Evolutionary conservation across 164 flowering plant genomes (phyloP), one percentile per base, ranked within the genome.

Genomic region (Aristolochia contorta): DNA sequence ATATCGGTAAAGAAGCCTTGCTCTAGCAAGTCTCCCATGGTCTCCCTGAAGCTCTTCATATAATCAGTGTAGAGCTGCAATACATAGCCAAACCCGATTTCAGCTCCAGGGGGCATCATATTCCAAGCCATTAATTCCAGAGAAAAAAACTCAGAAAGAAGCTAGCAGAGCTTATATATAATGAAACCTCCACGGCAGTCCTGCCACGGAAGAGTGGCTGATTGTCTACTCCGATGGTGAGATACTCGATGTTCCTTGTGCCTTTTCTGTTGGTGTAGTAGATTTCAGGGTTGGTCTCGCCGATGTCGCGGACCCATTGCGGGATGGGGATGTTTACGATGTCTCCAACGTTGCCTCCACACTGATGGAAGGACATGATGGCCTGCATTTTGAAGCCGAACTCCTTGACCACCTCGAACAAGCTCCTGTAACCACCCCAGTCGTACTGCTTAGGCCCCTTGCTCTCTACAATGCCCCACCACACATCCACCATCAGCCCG

Each of bases 401-500:
- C 60, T 75, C 52, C 61, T 78, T 75, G 19, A 83, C 63, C 9
- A 84, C 37, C 62, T 79, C 59, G 57, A 92, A 85, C 73, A 92
- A 71, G 69, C 66, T 75, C 68, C 78, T 78, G 60, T 92, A 92
- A 32, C 83, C 87, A 62, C 62, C 61, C 98, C 95, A 89, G 21
- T 85, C 80, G 59, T 89, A 87, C 52, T 77, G 68, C 71, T 72
- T 76, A 5, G 95, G 88, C 16, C 84, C 95, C 60, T 77, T 78
- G 15, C 78, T 65, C 72, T 89, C 98, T 46, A 85, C 66, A 14
- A 85, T 77, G 19, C 96, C 95, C 96, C 95, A 89, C 98, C 95
- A 87, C 8, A 89, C 86, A 69, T 91, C 98, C n/a, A 79, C 75
- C 96, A 91, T 89, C 4, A 87, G 82, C 30, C 96, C 98, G 71